phyloP scores from a whole-genome alignment of 2,329 filamentous ascomycete species.

The Alternaria sp. region DNA sequence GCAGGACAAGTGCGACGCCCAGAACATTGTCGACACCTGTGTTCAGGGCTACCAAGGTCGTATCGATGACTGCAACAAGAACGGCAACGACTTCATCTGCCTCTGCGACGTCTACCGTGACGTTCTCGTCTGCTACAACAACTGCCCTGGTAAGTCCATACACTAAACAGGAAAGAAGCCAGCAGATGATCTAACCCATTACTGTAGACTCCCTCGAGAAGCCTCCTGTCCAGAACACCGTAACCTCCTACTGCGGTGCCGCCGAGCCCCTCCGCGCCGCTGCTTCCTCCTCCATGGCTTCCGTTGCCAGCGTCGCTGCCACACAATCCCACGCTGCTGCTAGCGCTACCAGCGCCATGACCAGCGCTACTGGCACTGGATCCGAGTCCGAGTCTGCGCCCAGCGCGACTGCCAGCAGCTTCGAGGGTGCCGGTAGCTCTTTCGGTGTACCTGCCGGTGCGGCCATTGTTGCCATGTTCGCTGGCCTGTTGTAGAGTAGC shows the following conservation, averaged over 20 bases:
- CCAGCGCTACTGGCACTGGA: neutral
- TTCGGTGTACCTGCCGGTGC: conserved; percentile 25
- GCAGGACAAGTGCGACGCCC: conserved; percentile 45
- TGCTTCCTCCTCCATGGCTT: conserved; percentile 22
- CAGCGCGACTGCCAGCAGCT: conserved; percentile 9
- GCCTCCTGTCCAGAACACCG: conserved; percentile 42
- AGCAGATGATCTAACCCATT: neutral
- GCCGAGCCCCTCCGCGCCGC: conserved; percentile 45
- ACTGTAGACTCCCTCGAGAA: conserved; percentile 45
- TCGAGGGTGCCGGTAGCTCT: conserved; percentile 23
- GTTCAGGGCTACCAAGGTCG: conserved; percentile 49
- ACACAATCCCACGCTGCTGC: conserved; percentile 18
- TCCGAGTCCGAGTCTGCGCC: neutral
- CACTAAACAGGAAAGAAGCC: neutral
- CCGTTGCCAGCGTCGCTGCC: conserved; percentile 26
- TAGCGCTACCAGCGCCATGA: conserved; percentile 2
- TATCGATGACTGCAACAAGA: conserved; percentile 50
- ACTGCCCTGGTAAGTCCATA: conserved; percentile 57
- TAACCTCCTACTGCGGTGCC: conserved; percentile 50
- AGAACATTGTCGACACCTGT: conserved; percentile 60
- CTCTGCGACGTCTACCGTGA: conserved; percentile 63
- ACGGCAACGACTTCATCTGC: conserved; percentile 60
- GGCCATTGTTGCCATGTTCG: conserved; percentile 31
- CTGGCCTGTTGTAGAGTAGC: conserved; percentile 21
- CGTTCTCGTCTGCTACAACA: conserved; percentile 67